phyloP scores from a whole-genome alignment of 176 grass and related monocot species.

The Cenchrus fungigraminus region DNA sequence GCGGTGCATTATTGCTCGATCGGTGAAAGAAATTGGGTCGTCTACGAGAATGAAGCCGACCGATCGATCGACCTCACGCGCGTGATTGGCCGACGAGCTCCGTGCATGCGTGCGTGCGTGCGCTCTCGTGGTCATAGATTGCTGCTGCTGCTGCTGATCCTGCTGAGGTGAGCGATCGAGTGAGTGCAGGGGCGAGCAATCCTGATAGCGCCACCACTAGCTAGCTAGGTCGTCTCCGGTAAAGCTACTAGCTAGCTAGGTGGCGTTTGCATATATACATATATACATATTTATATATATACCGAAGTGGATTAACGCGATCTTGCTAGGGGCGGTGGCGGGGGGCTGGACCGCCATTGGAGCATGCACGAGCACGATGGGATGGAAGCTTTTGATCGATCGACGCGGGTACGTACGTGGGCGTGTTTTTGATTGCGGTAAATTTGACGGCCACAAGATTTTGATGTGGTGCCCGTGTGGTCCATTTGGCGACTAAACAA shows the following conservation, averaged over 20 bases:
- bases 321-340: conserved; percentile 1
- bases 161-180: background rate
- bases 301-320: conserved; percentile 33
- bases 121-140: conserved; percentile 51
- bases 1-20: background rate
- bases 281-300: background rate
- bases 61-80: background rate
- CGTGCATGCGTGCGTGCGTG: background rate
- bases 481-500: conserved; percentile 40
- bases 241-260: conserved; percentile 22
- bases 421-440: conserved; percentile 27
- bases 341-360: background rate
- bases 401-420: conserved; percentile 12
- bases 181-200: conserved; percentile 22
- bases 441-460: conserved; percentile 51
- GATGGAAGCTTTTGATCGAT: background rate
- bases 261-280: conserved; percentile 18
- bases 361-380: background rate
- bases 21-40: background rate
- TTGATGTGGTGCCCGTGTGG: conserved; percentile 41
- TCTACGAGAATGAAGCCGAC: background rate
- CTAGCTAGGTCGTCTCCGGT: background rate
- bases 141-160: conserved; percentile 20
- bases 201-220: conserved; percentile 51
- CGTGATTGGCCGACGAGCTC: conserved; percentile 18